Evolutionary conservation across 805 yeast genomes (phyloP), one percentile per base, ranked within the genome.

Genomic region (Ogataea allantospora): DNA sequence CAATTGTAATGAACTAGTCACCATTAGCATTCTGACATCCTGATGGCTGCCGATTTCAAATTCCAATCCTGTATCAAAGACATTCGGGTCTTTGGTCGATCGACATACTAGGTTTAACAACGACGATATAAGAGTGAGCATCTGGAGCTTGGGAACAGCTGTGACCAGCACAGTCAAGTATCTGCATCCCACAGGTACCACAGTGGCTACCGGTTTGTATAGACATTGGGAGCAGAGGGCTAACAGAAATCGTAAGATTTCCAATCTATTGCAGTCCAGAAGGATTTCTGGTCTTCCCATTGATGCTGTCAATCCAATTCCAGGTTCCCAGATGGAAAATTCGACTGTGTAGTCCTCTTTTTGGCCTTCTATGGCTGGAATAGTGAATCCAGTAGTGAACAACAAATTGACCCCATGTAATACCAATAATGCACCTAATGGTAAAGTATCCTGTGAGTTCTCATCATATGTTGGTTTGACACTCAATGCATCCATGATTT

Each of bases 271-370:
- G 17, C 77, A 56, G 48, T 84, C 89, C 27, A 77, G 53, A 15
- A 65, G 62, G 1, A 73, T 62, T 12, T 54, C 62, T 30, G 66
- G 75, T 23, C 37, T 51, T 24, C 48, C 32, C 28, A 41, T 50
- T 6, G 35, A 36, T 4, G 45, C 58, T 2, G 58, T 51, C 3
- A 65, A 56, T 2, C 87, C 89, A 21, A 88, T 70, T 5, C 96
- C 96, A 3, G 83, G 77, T 50, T 85, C 95, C 96, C 96, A 88
- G 1, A 83, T 66, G 6, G 65, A 46, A 34, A 60, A 62, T 16
- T 70, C 70, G 4, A 57, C 47, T 6, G 63, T 60, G 19, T 60
- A 58, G 15, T 55, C 40, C 14, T 31, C 15, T 2, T 40, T 33
- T 4, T 39, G 21, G 16, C 19, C 36, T 30, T 10, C 27, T 6